Evolutionary conservation across 805 yeast species (phyloP).

Genomic region (Candida jianshihensis): DNA sequence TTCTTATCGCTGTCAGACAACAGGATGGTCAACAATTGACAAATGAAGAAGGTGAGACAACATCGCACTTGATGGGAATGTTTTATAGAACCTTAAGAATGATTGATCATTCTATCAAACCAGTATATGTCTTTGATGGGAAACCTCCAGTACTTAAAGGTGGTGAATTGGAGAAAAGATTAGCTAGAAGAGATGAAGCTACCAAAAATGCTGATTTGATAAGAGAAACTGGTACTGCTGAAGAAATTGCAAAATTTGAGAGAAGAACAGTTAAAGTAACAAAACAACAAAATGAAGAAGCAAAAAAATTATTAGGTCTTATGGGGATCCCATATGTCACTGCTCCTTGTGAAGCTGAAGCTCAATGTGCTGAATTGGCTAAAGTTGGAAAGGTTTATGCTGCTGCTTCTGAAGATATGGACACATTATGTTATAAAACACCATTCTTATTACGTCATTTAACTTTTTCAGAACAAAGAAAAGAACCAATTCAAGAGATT

Average conservation of each 20-base stretch:
- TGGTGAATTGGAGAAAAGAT: conserved; percentile 85
- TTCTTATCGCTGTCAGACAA: conserved; percentile 92
- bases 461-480: conserved; percentile 90
- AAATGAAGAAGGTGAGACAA: conserved; percentile 85
- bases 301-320: conserved; percentile 65
- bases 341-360: conserved; percentile 98
- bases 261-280: conserved; percentile 87
- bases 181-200: conserved; percentile 77
- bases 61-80: conserved; percentile 93
- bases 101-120: conserved; percentile 91
- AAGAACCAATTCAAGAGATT: conserved; percentile 85
- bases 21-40: conserved; percentile 93
- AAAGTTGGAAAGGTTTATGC: conserved; percentile 88
- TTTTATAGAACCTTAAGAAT: conserved; percentile 88
- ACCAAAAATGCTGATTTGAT: conserved; percentile 64
- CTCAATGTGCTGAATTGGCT: conserved; percentile 94
- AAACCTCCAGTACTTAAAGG: conserved; percentile 93
- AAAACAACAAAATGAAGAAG: conserved; percentile 88
- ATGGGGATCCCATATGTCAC: conserved; percentile 95
- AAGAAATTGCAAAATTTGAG: conserved; percentile 69
- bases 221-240: conserved; percentile 74
- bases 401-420: conserved; percentile 99
- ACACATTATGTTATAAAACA: conserved; percentile 87
- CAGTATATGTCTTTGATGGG: conserved; percentile 96
- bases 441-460: conserved; percentile 79